Evolutionary conservation across 371 early-diverging fungal genomes (phyloP), one percentile per base, ranked within the genome.

Genomic region (Mucor velutinosus): DNA sequence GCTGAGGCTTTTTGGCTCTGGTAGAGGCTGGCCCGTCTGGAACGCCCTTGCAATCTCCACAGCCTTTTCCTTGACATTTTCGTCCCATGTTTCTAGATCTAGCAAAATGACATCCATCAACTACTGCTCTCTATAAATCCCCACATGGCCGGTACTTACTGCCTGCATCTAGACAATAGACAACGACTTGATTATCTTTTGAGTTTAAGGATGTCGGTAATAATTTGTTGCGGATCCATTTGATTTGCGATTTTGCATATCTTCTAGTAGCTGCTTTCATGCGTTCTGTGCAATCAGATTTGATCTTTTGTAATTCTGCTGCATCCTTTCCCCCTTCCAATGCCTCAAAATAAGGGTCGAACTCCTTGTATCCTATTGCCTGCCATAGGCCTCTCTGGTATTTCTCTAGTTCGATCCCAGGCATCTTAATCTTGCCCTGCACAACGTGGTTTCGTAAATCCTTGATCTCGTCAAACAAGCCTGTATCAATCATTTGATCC

Each of bases 141-240:
- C 21, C 39, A 14, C 64, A n/a, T 27, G 19, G 30, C 33, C 7
- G 33, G 4, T 21, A 19, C 53, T 72, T 86, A 91, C 90, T 86
- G 25, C 92, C 87, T 0, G 96, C 94, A 76, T 96, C 93, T 17
- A 96, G 72, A 5, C 93, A 80, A 74, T 87, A 95, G 8, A 93
- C 75, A 19, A 81, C 75, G 14, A 88, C 74, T 39, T 73, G 72
- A 4, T 76, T 41, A 7, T 67, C 62, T 41, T 69, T 67, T 4
- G 77, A 66, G 27, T 75, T 67, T 41, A 68, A 58, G 35, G 81
- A 60, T 71, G 82, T 66, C 29, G 91, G 92, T 32, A 94, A 60
- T 17, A 96, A 76, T 55, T 94, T 94, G 74, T 95, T 96, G 47
- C 87, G 85, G 25, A 98, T 94, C 97, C 97, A 98, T 14, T 86